Conservation (phyloP, 495 filamentous ascomycete species). For the Evernia prunastri region DNA sequence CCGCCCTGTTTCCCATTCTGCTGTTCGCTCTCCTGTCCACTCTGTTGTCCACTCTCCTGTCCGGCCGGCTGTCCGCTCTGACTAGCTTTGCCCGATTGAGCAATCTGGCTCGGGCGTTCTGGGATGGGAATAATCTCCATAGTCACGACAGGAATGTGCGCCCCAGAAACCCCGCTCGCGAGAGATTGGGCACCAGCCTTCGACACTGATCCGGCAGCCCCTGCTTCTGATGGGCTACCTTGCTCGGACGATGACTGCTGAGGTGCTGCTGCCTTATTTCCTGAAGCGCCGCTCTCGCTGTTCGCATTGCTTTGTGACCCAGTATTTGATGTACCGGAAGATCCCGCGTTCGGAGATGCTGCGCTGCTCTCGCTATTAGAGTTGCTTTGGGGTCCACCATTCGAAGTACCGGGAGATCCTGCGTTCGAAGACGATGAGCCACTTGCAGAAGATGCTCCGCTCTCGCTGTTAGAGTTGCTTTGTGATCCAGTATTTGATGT, state of each 20-base stretch:
- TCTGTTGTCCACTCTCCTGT: neutral
- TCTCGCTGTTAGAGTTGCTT: neutral
- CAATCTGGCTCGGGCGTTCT: slow-evolving; percentile 9
- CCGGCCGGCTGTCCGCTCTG: neutral
- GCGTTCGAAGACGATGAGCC: no score
- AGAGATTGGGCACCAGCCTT: neutral
- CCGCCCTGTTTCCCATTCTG: neutral
- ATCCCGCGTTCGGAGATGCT: neutral
- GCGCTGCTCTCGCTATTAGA: neutral
- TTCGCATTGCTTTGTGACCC: neutral
- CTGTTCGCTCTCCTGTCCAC: neutral
- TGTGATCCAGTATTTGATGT: neutral
- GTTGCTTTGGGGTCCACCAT: neutral
- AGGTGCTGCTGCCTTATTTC: neutral
- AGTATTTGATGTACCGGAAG: neutral
- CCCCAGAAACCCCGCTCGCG: neutral
- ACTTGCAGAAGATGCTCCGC: neutral
- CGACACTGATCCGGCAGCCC: neutral
- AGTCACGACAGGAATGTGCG: slow-evolving; percentile 6
- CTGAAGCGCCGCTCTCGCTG: neutral
- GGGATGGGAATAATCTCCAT: slow-evolving; percentile 16
- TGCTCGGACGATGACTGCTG: neutral
- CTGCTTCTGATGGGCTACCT: neutral
- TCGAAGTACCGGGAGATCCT: neutral
- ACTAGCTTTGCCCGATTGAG: neutral